Evolutionary conservation across 352 stramenopile genomes (phyloP), one percentile per base, ranked within the genome.

Genomic region (Phytopythium montanum): DNA sequence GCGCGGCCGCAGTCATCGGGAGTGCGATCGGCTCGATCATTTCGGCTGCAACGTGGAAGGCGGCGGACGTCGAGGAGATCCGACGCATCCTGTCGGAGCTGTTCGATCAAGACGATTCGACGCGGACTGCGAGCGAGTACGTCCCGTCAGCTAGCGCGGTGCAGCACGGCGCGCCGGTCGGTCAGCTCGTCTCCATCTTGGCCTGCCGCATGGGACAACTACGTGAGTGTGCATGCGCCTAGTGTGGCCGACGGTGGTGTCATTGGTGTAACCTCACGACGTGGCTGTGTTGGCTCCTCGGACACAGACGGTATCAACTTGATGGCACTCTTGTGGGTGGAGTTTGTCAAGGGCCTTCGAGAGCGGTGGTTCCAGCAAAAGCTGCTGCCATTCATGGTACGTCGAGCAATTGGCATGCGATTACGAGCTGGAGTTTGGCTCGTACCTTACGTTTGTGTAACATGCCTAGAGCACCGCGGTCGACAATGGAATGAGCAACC

Each of bases 311-410:
- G 81, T 0, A 69, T 94, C 16, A 86, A 87, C 49, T 79, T 76
- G 3, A 90, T 92, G 80, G 85, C 77, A 5, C 61, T 90, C 23
- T 53, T 94, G 38, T 94, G 85, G 85, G 81, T 92, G 19, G 82
- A 94, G 60, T 92, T 94, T 70, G 81, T 94, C 28, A 92, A 90
- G 56, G 67, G 67, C 2, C 55, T 94, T 29, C 70, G 85, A 34
- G 80, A 94, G 44, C 66, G 76, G 41, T 92, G 79, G 79, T 87
- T 78, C 38, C 69, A 85, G 51, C 76, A 87, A 26, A 71, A 70
- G 31, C 56, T 92, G 21, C 75, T 94, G 41, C 82, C 85, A 14
- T 80, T 81, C n/a, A 82, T 92, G 73, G 84, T 94, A 61, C 28
- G 68, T 46, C 28, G 16, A 25, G 26, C 39, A 41, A 13, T 33